Evolutionary conservation across 371 early-diverging fungal genomes (phyloP), one percentile per base, ranked within the genome.

Genomic region (Smittium culicis): DNA sequence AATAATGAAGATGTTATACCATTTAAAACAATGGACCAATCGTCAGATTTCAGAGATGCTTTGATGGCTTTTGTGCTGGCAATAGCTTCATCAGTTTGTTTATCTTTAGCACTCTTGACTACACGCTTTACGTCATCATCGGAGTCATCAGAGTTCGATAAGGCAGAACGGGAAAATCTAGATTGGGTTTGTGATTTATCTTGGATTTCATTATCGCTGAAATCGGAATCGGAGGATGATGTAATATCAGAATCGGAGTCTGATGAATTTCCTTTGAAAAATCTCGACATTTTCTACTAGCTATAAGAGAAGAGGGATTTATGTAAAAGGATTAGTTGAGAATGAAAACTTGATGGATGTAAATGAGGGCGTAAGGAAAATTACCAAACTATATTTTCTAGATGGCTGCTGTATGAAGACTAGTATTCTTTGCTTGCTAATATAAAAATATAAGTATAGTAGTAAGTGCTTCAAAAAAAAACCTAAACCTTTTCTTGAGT

Each of bases 101-200:
- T 94, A 74, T 94, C 93, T 74, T 88, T 89, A 68, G 85, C 86
- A 59, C 87, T 89, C 68, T 84, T 84, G 32, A 91, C 87, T 66
- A 86, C 85, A 35, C 88, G 85, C 77, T 85, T 86, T 35, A 74
- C 80, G 34, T 82, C 84, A 33, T 84, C 86, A 31, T 91, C 92
- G 14, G 85, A 86, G 65, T 85, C 85, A 31, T 68, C 71, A 66
- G 83, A 82, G 58, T 83, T 83, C 59, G 85, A 86, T 32, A 82
- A 82, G 35, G 66, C 77, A 64, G 71, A 76, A 66, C 62, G 74
- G 54, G 67, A 77, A 74, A 71, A 79, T 67, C 74, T 72, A 66
- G 54, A 73, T 79, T 71, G 77, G 20, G 45, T 45, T 45, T 45
- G 45, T 11, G 5, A 11, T 20, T 45, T 45, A 45, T 45, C 45